phyloP scores from a whole-genome alignment of 148 eudicot genomes.

The Simmondsia chinensis region DNA sequence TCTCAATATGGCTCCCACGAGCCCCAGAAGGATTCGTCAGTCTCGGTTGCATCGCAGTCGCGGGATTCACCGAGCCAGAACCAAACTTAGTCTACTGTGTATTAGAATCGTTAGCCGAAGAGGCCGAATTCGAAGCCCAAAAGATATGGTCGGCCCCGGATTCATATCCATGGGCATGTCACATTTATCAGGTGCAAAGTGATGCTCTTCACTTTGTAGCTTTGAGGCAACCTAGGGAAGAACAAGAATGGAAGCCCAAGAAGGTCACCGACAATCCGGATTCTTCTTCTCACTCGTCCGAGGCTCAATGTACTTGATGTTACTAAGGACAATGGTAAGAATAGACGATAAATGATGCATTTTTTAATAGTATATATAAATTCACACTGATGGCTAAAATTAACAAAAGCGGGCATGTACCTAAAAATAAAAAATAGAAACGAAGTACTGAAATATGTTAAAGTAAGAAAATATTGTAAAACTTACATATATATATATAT shows the following conservation, averaged over 20 bases:
- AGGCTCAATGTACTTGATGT: conserved; percentile 15
- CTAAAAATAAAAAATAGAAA: no score
- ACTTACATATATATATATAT: no score
- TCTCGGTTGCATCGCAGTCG: conserved; percentile 74
- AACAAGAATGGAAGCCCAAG: conserved; percentile 56
- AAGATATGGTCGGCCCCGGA: conserved; percentile 80
- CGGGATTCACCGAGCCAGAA: conserved; percentile 65
- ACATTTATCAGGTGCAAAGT: conserved; percentile 77
- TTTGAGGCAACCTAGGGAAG: conserved; percentile 61
- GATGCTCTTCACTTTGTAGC: conserved; percentile 85
- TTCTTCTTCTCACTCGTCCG: conserved; percentile 10
- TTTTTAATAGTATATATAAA: no score
- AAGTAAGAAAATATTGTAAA: no score
- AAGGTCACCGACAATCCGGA: conserved; percentile 41
- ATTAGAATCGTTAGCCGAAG: conserved; percentile 61
- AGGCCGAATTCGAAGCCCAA: conserved; percentile 62
- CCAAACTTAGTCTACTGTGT: conserved; percentile 45
- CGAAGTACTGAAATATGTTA: no score
- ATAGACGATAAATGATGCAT: no score
- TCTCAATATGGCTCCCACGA: conserved; percentile 91
- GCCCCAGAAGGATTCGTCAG: conserved; percentile 80
- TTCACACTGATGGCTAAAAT: no score
- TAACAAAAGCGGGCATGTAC: no score
- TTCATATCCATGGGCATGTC: conserved; percentile 95
- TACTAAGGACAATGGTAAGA: no score